A percentile compares a stretch with the other conserved stretches of the same genome.
Conservation (phyloP, 1,139 yeast genomes). For the Yamadazyma jaroonii region DNA sequence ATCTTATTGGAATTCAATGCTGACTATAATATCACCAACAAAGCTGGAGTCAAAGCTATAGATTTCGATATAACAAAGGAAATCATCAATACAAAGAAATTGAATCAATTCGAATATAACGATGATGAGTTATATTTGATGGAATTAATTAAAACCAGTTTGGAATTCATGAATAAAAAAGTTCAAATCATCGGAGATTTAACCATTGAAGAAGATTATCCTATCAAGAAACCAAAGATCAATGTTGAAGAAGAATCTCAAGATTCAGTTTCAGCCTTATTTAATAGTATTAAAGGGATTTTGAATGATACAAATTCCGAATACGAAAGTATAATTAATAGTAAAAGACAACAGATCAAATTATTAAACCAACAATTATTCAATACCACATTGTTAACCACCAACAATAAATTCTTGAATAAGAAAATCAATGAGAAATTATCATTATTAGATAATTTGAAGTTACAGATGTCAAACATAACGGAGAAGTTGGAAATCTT, state of each 20-base stretch:
- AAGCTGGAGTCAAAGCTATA: conserved; percentile 78
- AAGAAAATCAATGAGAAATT: conserved; percentile 40
- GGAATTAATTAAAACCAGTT: conserved; percentile 34
- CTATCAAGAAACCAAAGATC: conserved; percentile 11
- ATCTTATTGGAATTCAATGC: conserved; percentile 85
- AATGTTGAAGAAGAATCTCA: conserved; percentile 2
- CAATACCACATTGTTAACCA: conserved; percentile 44
- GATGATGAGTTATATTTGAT: conserved; percentile 27
- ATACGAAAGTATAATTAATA: conserved; percentile 36
- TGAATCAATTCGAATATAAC: conserved; percentile 14
- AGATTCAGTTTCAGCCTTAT: conserved; percentile 29
- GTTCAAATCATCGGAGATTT: conserved; percentile 21
- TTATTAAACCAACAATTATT: conserved; percentile 37
- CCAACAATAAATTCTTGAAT: conserved; percentile 40
- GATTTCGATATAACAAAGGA: conserved; percentile 74
- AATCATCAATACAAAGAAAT: conserved; percentile 15
- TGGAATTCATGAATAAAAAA: conserved; percentile 32
- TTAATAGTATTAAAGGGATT: conserved; percentile 42
- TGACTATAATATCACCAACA: conserved; percentile 72
- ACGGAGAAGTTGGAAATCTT: conserved; percentile 33
- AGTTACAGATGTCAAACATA: conserved; percentile 43
- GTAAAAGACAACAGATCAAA: conserved; percentile 37
- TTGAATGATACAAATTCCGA: conserved; percentile 38
- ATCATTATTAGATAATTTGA: conserved; percentile 37
- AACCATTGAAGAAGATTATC: conserved; percentile 16